Evolutionary conservation across 1,284 basidiomycete genomes (phyloP).

Genomic region (Cryptococcus sp.): DNA sequence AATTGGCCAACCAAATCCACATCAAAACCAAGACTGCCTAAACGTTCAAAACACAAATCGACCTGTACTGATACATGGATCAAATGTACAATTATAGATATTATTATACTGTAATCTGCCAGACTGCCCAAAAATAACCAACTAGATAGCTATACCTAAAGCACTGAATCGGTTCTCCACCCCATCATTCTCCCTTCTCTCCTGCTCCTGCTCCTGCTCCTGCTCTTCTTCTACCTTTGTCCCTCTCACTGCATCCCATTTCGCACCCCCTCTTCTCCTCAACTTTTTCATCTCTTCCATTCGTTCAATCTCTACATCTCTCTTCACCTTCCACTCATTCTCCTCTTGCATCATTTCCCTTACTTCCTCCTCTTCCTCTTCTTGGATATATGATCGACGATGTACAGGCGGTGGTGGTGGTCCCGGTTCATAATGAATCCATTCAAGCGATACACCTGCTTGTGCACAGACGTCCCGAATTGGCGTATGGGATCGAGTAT

Average conservation of each 20-base stretch:
- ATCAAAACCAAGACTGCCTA: too few relatives aligned
- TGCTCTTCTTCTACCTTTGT: not conserved
- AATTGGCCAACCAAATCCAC: too few relatives aligned
- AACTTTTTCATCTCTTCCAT: constrained; percentile 23
- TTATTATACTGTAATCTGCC: too few relatives aligned
- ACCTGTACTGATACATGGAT: too few relatives aligned
- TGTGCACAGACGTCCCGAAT: constrained; percentile 59
- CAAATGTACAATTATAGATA: too few relatives aligned
- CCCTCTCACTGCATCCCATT: not conserved
- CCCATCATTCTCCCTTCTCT: too few relatives aligned
- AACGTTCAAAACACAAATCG: too few relatives aligned
- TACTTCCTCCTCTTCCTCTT: not conserved
- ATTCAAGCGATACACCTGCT: constrained; percentile 25
- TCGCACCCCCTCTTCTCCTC: constrained; percentile 10
- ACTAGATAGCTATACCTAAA: too few relatives aligned
- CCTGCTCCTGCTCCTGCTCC: too few relatives aligned
- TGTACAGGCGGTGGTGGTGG: constrained; percentile 25
- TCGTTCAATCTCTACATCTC: constrained; percentile 27
- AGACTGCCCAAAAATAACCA: too few relatives aligned
- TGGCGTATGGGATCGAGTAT: constrained; percentile 63
- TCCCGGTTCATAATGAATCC: constrained; percentile 32
- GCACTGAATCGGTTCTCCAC: too few relatives aligned
- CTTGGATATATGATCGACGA: constrained; percentile 1
- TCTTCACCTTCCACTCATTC: constrained; percentile 22
- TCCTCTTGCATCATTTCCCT: constrained; percentile 4